A percentile compares a stretch with the other conserved stretches of the same genome.
Conservation (phyloP, 768 basidiomycete genomes). For the Boletellus ananas region DNA sequence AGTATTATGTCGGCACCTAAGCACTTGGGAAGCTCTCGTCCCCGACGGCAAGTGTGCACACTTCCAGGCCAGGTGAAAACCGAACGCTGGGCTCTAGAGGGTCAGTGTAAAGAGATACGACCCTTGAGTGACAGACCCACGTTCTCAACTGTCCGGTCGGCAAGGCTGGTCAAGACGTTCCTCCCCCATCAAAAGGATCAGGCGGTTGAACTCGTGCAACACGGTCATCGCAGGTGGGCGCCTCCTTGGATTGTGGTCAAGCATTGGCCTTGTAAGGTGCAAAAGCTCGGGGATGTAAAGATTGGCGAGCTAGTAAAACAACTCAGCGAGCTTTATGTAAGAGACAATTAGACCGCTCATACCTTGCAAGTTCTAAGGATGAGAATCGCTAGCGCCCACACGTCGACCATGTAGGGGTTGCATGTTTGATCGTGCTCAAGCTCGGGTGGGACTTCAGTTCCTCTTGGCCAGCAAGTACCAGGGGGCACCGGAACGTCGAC, state of each 20-base stretch:
- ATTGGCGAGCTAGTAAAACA: conserved; percentile 45
- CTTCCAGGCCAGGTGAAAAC: too few relatives aligned
- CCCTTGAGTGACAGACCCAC: background rate
- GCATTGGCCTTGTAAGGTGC: conserved; percentile 55
- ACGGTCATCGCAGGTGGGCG: conserved; percentile 51
- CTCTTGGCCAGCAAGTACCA: conserved; percentile 41
- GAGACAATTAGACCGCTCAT: conserved; percentile 12
- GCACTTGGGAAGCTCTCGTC: too few relatives aligned
- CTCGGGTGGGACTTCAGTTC: conserved; percentile 72
- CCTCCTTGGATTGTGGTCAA: conserved; percentile 45
- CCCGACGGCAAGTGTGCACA: too few relatives aligned
- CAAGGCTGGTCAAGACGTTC: conserved; percentile 27
- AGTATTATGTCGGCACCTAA: too few relatives aligned
- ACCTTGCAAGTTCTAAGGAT: conserved; percentile 67
- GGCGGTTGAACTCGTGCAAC: conserved; percentile 48
- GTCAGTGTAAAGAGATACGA: background rate
- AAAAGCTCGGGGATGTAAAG: conserved; percentile 58
- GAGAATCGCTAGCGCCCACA: conserved; percentile 68
- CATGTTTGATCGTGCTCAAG: conserved; percentile 46
- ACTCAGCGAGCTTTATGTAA: conserved; percentile 6
- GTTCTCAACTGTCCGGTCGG: background rate
- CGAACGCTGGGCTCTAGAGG: too few relatives aligned
- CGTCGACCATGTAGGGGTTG: conserved; percentile 69
- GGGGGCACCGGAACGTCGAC: conserved; percentile 41
- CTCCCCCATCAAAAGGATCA: conserved; percentile 41